Evolutionary conservation across 2,329 filamentous ascomycete genomes (phyloP).

Genomic region (Cadophora sp.): DNA sequence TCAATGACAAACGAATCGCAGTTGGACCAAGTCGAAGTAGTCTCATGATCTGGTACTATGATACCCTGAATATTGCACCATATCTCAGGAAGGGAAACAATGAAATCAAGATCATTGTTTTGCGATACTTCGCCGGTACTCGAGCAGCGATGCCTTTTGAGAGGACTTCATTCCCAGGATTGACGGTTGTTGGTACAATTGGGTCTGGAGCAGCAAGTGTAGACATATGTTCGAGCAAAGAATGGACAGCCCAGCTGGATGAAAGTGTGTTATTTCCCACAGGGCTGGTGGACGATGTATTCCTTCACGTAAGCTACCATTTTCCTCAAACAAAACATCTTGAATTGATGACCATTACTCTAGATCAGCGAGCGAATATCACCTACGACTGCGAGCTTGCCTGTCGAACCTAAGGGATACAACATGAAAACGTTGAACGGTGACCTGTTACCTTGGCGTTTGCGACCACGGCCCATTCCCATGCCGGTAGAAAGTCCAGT

Average conservation of each 20-base stretch:
- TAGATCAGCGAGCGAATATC: slow-evolving; percentile 41
- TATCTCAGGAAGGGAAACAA: slow-evolving; percentile 41
- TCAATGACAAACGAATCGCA: slow-evolving; percentile 48
- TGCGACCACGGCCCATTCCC: slow-evolving; percentile 49
- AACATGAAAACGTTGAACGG: slow-evolving; percentile 48
- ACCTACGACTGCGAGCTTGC: not conserved
- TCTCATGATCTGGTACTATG: slow-evolving; percentile 47
- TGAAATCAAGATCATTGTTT: slow-evolving; percentile 41
- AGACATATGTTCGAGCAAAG: slow-evolving; percentile 19
- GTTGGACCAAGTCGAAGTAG: slow-evolving; percentile 49
- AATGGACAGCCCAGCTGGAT: slow-evolving; percentile 42
- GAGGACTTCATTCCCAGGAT: slow-evolving; percentile 41
- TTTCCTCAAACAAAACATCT: slow-evolving; percentile 1
- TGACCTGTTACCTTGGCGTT: slow-evolving; percentile 49
- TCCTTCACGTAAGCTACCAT: slow-evolving; percentile 47
- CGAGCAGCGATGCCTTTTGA: slow-evolving; percentile 45
- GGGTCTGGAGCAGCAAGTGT: slow-evolving; percentile 24
- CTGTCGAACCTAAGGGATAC: slow-evolving; percentile 32
- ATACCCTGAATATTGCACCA: slow-evolving; percentile 43
- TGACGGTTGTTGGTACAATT: slow-evolving; percentile 41
- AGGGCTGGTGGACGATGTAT: slow-evolving; percentile 48
- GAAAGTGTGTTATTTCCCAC: slow-evolving; percentile 41
- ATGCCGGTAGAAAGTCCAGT: slow-evolving; percentile 31
- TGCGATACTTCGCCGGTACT: slow-evolving; percentile 43
- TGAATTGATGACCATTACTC: not conserved